These are phyloP conservation scores for Aspergillus oerlinghausenensis DNA, from an alignment of 2,329 filamentous ascomycete genomes.

Conservation along the genomic window DNA sequence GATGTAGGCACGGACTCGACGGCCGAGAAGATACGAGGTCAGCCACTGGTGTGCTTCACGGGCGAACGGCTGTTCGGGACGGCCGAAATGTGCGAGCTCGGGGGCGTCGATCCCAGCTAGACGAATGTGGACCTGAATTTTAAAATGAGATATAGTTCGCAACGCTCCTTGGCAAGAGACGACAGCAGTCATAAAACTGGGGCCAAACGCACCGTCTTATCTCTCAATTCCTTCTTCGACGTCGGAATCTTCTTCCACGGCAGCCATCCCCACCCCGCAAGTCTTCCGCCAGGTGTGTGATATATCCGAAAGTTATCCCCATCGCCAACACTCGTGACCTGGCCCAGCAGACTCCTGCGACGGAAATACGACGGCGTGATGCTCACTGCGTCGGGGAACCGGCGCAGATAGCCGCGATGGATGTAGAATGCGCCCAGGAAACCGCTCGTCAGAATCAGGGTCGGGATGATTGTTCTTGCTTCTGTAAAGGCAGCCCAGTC, in stretches of 20 bases:
- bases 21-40: slow-evolving; percentile 64
- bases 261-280: slow-evolving; percentile 90
- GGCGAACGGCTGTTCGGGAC: slow-evolving; percentile 76
- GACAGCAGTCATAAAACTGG: slow-evolving; percentile 1
- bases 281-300: slow-evolving; percentile 85
- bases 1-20: slow-evolving; percentile 74
- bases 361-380: slow-evolving; percentile 73
- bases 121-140: slow-evolving; percentile 68
- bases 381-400: slow-evolving; percentile 72
- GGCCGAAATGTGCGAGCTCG: slow-evolving; percentile 87
- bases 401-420: slow-evolving; percentile 62
- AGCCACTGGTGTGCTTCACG: slow-evolving; percentile 80
- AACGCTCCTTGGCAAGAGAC: not conserved
- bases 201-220: slow-evolving; percentile 63
- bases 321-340: slow-evolving; percentile 90
- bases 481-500: slow-evolving; percentile 38
- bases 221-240: slow-evolving; percentile 64
- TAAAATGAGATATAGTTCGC: not conserved
- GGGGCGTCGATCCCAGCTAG: slow-evolving; percentile 92
- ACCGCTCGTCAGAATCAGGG: slow-evolving; percentile 34
- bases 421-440: slow-evolving; percentile 34
- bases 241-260: slow-evolving; percentile 66
- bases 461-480: slow-evolving; percentile 33
- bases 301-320: slow-evolving; percentile 93
- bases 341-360: slow-evolving; percentile 71